Evolutionary conservation across 257 asterid species (phyloP), one percentile per base, ranked within the genome.

Genomic region (Solanum appendiculatum): DNA sequence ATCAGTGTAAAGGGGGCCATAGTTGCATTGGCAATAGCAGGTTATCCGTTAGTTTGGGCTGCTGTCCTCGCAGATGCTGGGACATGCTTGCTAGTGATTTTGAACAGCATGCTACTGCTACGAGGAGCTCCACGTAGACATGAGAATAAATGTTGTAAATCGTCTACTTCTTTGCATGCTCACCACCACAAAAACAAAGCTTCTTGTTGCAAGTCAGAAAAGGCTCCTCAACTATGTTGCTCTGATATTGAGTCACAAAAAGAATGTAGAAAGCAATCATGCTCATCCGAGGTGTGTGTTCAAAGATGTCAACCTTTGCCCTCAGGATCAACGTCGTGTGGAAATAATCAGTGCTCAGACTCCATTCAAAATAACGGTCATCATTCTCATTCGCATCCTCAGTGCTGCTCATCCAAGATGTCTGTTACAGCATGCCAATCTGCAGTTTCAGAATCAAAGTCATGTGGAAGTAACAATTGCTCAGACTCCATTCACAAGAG

Each of bases 21-120:
- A 12, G n/a, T 96, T 8, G 97, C 88, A 37, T 36, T 95, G 74
- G 99, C 98, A 86, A 86, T 96, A 46, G 97, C 93, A 10, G 99
- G 99, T 14, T 92, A 96, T 90, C 99, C 99, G 0, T 90, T 95
- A 0, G 98, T 96, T 13, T 96, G 99, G 99, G 98, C 95, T 13
- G 99, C 99, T 1, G 96, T 96, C 34, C 91, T 96, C 1, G 68
- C 94, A 0, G 98, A 96, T 78, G 95, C 92, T 9, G 99, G 98
- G 40, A 95, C 98, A 0, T 96, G 99, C 87, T 90, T 96, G 89
- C 51, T 95, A 4, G 99, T 96, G 44, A 95, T 96, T n/a, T 85
- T 93, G 6, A 96, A 96, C 91, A 96, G 99, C 87, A 95, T 95
- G 98, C 63, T 94, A 13, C 91, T 96, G 2, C 91, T 95, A 7